Conservation (phyloP, 257 asterid genomes). For the Nicotiana sylvestris region DNA sequence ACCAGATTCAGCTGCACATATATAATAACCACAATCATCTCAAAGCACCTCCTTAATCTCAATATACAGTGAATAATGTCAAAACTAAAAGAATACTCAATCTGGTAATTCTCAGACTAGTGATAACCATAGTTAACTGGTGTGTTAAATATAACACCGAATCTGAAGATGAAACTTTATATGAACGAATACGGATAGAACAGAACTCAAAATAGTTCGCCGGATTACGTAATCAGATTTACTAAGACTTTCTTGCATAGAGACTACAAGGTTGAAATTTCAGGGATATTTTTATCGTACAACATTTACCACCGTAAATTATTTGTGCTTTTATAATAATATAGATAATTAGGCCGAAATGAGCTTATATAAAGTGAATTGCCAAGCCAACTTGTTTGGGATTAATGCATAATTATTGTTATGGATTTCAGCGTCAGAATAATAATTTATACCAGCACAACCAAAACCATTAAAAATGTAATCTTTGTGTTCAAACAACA, state of each 20-base stretch:
- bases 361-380: not conserved
- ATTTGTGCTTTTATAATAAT: not conserved
- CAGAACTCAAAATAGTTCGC: not conserved
- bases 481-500: not conserved
- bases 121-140: not conserved
- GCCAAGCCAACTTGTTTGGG: not conserved
- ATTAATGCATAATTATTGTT: too few species aligned
- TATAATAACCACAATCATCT: not conserved
- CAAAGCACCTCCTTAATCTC: not conserved
- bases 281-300: too few species aligned
- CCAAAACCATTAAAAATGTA: not conserved
- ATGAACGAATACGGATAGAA: not conserved
- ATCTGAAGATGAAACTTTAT: not conserved
- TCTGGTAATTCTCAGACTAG: not conserved
- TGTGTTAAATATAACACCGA: not conserved
- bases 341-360: too few species aligned
- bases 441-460: not conserved
- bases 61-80: not conserved
- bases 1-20: constrained; percentile 66
- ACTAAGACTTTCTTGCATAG: not conserved
- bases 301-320: too few species aligned
- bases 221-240: not conserved
- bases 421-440: not conserved
- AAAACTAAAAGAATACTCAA: not conserved
- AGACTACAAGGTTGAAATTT: too few species aligned